These are phyloP conservation scores for Hypholoma fasciculare DNA, from an alignment of 768 basidiomycete genomes.

Conservation along the genomic window DNA sequence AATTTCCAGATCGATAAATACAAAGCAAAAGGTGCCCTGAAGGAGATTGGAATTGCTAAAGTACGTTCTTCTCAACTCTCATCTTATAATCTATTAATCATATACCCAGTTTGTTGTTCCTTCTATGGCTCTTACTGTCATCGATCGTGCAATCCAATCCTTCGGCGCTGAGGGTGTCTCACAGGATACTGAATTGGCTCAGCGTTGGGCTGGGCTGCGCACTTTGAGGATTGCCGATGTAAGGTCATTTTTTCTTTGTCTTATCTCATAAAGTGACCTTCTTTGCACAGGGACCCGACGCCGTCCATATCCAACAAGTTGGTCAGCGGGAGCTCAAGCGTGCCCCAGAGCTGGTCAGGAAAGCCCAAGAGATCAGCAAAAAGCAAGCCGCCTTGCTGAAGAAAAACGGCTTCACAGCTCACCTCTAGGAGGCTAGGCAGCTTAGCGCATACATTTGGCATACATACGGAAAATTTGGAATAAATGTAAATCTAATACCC, in stretches of 20 bases:
- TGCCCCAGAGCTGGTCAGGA: conserved; percentile 58
- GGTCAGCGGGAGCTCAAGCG: conserved; percentile 87
- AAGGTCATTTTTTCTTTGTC: conserved; percentile 22
- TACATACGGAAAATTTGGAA: not conserved
- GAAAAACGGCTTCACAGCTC: conserved; percentile 61
- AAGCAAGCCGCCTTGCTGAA: conserved; percentile 63
- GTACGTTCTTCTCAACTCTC: conserved; percentile 36
- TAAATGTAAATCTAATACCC: not conserved
- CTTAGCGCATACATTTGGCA: not conserved
- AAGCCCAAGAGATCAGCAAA: conserved; percentile 52
- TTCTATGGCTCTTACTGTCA: conserved; percentile 80
- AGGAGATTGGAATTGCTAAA: conserved; percentile 98
- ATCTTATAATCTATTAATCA: not conserved
- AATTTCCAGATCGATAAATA: conserved; percentile 76
- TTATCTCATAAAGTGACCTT: conserved; percentile 4
- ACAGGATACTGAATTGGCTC: conserved; percentile 85
- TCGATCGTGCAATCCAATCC: conserved; percentile 95
- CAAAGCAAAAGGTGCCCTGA: conserved; percentile 91
- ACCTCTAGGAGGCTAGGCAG: conserved; percentile 37
- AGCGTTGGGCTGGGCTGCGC: conserved; percentile 74
- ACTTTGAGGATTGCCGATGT: conserved; percentile 90
- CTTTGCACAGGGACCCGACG: conserved; percentile 68
- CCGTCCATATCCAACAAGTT: conserved; percentile 94
- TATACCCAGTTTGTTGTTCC: conserved; percentile 84
- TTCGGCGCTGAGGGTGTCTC: conserved; percentile 96